phyloP scores from a whole-genome alignment of 2,329 filamentous ascomycete genomes.

The Pseudocercospora eumusae region DNA sequence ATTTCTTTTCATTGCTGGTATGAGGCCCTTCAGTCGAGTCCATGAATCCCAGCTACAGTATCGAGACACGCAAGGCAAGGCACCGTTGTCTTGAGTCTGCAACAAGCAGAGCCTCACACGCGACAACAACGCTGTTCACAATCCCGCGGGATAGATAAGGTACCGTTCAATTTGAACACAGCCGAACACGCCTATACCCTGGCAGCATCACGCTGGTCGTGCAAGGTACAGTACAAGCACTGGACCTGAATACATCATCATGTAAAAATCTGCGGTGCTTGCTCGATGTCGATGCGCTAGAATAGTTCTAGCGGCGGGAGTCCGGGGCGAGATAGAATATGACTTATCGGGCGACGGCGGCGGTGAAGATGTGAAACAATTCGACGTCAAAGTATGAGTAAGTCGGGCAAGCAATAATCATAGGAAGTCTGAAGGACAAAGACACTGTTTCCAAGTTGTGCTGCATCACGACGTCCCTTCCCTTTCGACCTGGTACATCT shows the following conservation, averaged over 20 bases:
- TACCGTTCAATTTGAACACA: background rate
- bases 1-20: background rate
- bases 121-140: background rate
- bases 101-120: slow-evolving; percentile 5
- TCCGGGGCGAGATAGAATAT: slow-evolving; percentile 5
- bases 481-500: too few relatives aligned
- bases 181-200: background rate
- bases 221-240: background rate
- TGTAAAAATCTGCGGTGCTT: background rate
- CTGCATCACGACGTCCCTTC: background rate
- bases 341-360: slow-evolving; percentile 13
- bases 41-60: background rate
- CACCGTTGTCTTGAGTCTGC: slow-evolving; percentile 1
- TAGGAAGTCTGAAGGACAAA: background rate
- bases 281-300: background rate
- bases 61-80: slow-evolving; percentile 1
- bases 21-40: too few relatives aligned
- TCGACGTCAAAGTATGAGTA: slow-evolving; percentile 10
- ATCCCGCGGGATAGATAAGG: slow-evolving; percentile 6
- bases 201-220: background rate
- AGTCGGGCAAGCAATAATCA: background rate
- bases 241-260: slow-evolving; percentile 1
- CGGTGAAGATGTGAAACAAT: slow-evolving; percentile 16
- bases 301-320: slow-evolving; percentile 2
- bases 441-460: background rate